Base-by-base conservation (phyloP, 2,329 filamentous ascomycete genomes). In the Rutstroemia sp. region DNA sequence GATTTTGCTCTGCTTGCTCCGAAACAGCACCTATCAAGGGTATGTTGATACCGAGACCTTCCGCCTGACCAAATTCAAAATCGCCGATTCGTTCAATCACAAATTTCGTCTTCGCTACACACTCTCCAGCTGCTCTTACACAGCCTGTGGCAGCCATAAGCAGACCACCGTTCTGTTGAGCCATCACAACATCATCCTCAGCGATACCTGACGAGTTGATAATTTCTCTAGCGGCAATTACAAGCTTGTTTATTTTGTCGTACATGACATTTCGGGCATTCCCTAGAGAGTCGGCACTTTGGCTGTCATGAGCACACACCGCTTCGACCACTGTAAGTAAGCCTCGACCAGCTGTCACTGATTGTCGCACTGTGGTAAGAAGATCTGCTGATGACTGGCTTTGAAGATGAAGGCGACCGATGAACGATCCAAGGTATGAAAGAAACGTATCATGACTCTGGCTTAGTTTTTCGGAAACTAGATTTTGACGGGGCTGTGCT, bases 1-100 rank as follows among this genome's bases (percentile, higher is more conserved):
- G 41, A 19, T 14, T 16, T n/a, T 25, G 16, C 18, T 39, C 7
- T 10, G 18, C 21, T 39, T 52, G 41, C 7, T 19, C 16, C 10
- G 30, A 47, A 8, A 52, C 56, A 25, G 52, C 53, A 75, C 47
- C 83, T 71, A 64, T 62, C 45, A 63, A 60, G 39, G 61, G 46
- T 42, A 63, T 69, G 60, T 84, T 80, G 52, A 86, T 77, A 7
- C 78, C 79, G 25, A 88, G 71, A 30, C 76, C 71, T 41, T 67
- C 72, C 61, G 67, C 71, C 18, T 74, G 68, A 62, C 87, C 83
- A 63, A 92, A 83, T 70, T 96, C 91, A 62, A 96, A 95, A 70
- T 96, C 92, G 19, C 92, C 91, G 61, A 94, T 90, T 59, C 87
- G 81, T 72, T 96, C 91, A 57, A 99, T 87, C 46, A 95, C 84